Base-by-base conservation (phyloP, 176 grass and related monocot species). In the Oryza nivara region DNA sequence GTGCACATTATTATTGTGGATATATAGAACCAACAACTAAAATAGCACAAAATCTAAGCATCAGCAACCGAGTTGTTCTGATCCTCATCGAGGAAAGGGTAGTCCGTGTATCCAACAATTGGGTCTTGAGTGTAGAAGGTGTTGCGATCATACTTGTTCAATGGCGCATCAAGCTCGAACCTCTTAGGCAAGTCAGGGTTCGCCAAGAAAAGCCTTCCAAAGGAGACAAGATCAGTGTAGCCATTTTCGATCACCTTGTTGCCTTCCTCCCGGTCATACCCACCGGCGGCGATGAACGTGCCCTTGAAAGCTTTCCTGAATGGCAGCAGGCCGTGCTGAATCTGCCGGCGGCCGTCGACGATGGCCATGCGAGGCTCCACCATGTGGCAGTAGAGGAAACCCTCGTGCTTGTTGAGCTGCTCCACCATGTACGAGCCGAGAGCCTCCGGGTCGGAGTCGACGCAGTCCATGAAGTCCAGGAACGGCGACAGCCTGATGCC, bases 401-500 rank as follows among this genome's bases (percentile, higher is more conserved):
- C 41, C 0, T 35, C 28, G 2, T 76, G 46, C 82, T 9, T 75
- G 7, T 84, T 84, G 0, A 84, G 82, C 63, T 84, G 63, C 30
- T 1, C 28, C 30, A 84, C 72, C 82, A 84, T 84, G 72, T 84
- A 68, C 1, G 16, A 3, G 0, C 63, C 82, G 12, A 84, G 72
- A 11, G 63, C 82, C 13, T n/a, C 4, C 8, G 63, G 82, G 20
- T 84, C 8, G 2, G 72, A 84, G 45, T 84, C 82, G 7, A 66
- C 45, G 1, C 72, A 76, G 8, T 84, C 82, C 32, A 68, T 2
- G 73, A 26, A 68, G 20, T 84, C 45, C 3, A 75, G 0, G 82
- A 76, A 76, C 9, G 82, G 82, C 6, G 82, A 84, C 14, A 84
- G 32, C 46, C 73, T 68, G 6, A 84, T 41, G 60, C 72, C 82